Percentiles rank a stretch among this genome's conserved stretches.
These are phyloP conservation scores for Ogataea wickerhamii DNA, from an alignment of 805 yeast genomes.

Conservation along the genomic window DNA sequence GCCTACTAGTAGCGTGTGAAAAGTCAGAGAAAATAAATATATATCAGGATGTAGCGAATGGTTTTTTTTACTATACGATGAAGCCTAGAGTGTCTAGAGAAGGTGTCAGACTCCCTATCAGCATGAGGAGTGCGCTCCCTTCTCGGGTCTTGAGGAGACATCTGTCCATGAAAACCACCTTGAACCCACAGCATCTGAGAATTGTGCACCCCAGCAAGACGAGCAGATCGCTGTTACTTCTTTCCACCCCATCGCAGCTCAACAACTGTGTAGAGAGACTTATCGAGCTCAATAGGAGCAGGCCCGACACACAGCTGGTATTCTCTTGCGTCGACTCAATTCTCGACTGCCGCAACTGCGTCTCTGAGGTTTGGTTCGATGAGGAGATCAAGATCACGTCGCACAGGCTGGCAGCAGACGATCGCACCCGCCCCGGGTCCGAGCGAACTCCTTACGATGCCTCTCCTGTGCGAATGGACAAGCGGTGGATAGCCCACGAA, in stretches of 20 bases:
- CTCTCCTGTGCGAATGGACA: slow-evolving; percentile 12
- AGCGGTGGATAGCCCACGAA: slow-evolving; percentile 6
- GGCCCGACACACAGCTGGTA: slow-evolving; percentile 17
- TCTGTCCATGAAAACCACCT: slow-evolving; percentile 17
- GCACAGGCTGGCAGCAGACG: slow-evolving; percentile 11
- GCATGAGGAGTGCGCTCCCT: no score
- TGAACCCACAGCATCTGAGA: slow-evolving; percentile 17
- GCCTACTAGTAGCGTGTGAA: no score
- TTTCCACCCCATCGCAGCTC: slow-evolving; percentile 30
- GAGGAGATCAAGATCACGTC: slow-evolving; percentile 11
- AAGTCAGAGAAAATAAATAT: no score
- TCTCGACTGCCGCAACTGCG: slow-evolving; percentile 21
- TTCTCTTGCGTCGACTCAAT: slow-evolving; percentile 30
- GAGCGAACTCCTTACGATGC: slow-evolving; percentile 4
- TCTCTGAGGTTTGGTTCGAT: slow-evolving; percentile 29
- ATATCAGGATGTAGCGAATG: no score
- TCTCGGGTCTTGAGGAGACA: slow-evolving; percentile 6
- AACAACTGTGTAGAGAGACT: slow-evolving; percentile 15
- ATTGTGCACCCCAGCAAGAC: slow-evolving; percentile 7
- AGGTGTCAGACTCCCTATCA: no score
- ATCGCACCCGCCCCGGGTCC: neutral
- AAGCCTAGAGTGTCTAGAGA: no score
- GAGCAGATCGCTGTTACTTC: slow-evolving; percentile 20
- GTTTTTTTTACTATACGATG: no score
- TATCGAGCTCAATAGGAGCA: slow-evolving; percentile 6